Percentiles rank a stretch among this genome's conserved stretches.
phyloP scores from a whole-genome alignment of 164 flowering plant genomes.

The Magnolia changhungtana region DNA sequence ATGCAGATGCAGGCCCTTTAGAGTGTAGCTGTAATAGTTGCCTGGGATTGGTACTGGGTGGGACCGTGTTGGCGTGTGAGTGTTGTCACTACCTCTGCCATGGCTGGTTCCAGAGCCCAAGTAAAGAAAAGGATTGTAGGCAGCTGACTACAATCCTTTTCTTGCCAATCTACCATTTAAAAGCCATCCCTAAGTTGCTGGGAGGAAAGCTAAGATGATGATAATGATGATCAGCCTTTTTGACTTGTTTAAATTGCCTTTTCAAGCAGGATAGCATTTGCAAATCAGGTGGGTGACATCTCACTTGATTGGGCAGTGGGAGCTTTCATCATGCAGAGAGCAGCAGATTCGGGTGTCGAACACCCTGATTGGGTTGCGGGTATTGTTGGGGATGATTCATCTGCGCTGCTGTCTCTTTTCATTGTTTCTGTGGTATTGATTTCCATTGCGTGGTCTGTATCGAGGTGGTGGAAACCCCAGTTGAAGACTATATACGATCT shows the following conservation, averaged over 20 bases:
- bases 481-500: conserved; percentile 88
- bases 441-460: conserved; percentile 49
- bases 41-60: too few species aligned
- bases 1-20: too few species aligned
- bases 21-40: too few species aligned
- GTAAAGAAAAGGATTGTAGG: too few species aligned
- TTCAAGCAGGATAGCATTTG: conserved; percentile 54
- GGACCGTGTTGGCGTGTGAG: too few species aligned
- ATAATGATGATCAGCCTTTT: background rate
- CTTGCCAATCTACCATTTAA: too few species aligned
- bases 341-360: conserved; percentile 18
- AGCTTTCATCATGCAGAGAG: conserved; percentile 75
- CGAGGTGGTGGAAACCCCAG: conserved; percentile 74
- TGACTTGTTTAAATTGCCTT: background rate
- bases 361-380: conserved; percentile 33
- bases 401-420: conserved; percentile 37
- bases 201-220: background rate
- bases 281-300: conserved; percentile 62
- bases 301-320: conserved; percentile 98
- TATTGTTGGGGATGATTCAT: conserved; percentile 36
- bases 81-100: too few species aligned
- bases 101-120: too few species aligned
- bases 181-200: too few species aligned
- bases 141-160: too few species aligned
- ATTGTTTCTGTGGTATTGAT: conserved; percentile 36